Evolutionary conservation across 805 yeast genomes (phyloP).

Genomic region (Wickerhamiella parazyma): DNA sequence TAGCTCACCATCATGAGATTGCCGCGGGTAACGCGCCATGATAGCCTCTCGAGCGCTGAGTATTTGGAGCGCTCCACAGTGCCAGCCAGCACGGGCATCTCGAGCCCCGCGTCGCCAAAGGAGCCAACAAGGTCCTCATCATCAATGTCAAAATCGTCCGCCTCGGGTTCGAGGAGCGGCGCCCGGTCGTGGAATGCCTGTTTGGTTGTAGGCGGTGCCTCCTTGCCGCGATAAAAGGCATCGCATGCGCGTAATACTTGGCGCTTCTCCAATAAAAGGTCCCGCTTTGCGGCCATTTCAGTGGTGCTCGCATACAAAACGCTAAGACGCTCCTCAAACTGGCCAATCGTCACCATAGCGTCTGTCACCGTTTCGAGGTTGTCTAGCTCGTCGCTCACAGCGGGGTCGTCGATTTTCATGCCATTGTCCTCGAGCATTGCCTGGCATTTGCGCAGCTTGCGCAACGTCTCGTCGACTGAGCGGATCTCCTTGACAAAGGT

Average conservation of each 20-base stretch:
- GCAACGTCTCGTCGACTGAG: slow-evolving; percentile 57
- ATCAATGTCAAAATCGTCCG: slow-evolving; percentile 16
- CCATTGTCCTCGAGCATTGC: slow-evolving; percentile 1
- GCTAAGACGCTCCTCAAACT: slow-evolving; percentile 55
- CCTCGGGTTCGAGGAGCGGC: slow-evolving; percentile 25
- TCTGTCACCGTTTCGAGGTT: slow-evolving; percentile 38
- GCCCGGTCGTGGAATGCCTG: too few relatives aligned
- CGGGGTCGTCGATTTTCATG: neutral
- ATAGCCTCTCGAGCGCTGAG: slow-evolving; percentile 58
- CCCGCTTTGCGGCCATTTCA: slow-evolving; percentile 45
- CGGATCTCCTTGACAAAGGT: slow-evolving; percentile 79
- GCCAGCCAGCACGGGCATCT: slow-evolving; percentile 54
- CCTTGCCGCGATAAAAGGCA: slow-evolving; percentile 27
- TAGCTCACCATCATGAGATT: slow-evolving; percentile 66
- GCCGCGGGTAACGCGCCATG: slow-evolving; percentile 91
- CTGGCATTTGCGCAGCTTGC: slow-evolving; percentile 21
- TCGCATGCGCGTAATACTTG: slow-evolving; percentile 41
- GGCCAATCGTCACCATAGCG: slow-evolving; percentile 43
- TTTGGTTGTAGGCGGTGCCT: neutral
- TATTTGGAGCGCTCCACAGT: slow-evolving; percentile 63
- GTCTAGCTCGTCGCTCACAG: slow-evolving; percentile 32
- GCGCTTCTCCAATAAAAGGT: slow-evolving; percentile 56
- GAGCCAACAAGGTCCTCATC: slow-evolving; percentile 8
- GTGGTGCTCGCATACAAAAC: slow-evolving; percentile 58
- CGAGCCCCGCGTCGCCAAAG: slow-evolving; percentile 15